A percentile compares a stretch with the other conserved stretches of the same genome.
Evolutionary conservation across 2,329 filamentous ascomycete species (phyloP).

Genomic region (Fusarium proliferatum): DNA sequence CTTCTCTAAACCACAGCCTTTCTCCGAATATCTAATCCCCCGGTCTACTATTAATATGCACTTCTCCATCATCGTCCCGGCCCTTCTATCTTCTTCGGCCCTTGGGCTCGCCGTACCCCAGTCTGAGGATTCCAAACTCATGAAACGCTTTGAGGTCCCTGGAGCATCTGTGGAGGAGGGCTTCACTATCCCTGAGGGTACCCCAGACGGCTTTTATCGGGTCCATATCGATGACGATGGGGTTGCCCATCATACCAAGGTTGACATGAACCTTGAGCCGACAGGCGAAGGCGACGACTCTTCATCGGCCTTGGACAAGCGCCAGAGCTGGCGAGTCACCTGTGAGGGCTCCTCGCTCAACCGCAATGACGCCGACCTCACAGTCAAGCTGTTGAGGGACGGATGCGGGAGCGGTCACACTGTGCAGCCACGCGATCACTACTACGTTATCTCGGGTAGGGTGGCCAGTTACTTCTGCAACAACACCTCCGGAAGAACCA

Average conservation of each 20-base stretch:
- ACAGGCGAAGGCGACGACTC: not conserved
- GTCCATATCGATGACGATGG: not conserved
- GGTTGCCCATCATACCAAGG: not conserved
- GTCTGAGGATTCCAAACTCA: not conserved
- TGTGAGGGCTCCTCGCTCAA: not conserved
- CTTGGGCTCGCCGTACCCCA: not conserved
- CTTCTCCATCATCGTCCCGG: not conserved
- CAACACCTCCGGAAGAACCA: not conserved
- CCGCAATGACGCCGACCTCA: not conserved
- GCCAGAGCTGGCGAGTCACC: not conserved
- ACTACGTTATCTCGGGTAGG: not conserved
- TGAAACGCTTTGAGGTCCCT: not conserved
- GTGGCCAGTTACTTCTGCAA: not conserved
- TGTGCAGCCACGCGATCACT: not conserved
- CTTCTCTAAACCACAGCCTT: not conserved
- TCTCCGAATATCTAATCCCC: fast-evolving
- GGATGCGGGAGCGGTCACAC: not conserved
- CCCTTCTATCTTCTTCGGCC: not conserved
- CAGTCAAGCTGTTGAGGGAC: not conserved
- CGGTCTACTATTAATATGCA: not conserved
- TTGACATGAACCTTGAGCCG: not conserved
- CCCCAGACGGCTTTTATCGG: not conserved
- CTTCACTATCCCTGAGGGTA: not conserved
- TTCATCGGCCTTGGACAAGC: not conserved
- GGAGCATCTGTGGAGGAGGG: not conserved